Percentiles rank a stretch among this genome's conserved stretches.
Conservation (phyloP, 179 eudicot species). For the Corrigiola litoralis region DNA sequence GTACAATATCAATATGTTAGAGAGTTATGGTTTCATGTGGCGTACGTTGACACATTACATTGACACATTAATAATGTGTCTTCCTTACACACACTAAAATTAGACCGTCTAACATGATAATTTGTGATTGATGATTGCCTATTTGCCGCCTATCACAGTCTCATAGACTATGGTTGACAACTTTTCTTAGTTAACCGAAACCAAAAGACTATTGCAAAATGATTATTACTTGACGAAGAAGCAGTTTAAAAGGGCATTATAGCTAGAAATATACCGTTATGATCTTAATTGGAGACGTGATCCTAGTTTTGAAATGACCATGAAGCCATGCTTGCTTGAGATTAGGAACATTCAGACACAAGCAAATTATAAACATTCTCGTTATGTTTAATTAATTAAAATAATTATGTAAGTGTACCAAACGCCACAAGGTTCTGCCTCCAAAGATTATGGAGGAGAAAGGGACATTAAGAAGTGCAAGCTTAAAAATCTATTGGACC, state of each 20-base stretch:
- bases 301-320: not conserved
- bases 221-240: slow-evolving; percentile 13
- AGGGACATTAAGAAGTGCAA: not conserved
- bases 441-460: not conserved
- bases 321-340: slow-evolving; percentile 13
- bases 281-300: not conserved
- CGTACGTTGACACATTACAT: too few relatives aligned
- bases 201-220: not conserved
- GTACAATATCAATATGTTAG: too few relatives aligned
- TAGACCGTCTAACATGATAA: too few relatives aligned
- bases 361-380: slow-evolving; percentile 1
- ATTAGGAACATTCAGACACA: slow-evolving; percentile 11
- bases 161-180: not conserved
- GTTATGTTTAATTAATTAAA: not conserved
- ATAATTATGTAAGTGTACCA: not conserved
- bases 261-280: not conserved
- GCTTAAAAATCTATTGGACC: not conserved
- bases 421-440: not conserved
- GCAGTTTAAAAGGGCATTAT: not conserved
- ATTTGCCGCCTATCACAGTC: too few relatives aligned
- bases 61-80: too few relatives aligned
- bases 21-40: too few relatives aligned
- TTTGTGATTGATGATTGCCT: too few relatives aligned
- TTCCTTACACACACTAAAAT: too few relatives aligned
- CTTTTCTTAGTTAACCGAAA: not conserved